These are phyloP conservation scores for Psilocybe cubensis DNA, from an alignment of 768 basidiomycete genomes.

Conservation along the genomic window DNA sequence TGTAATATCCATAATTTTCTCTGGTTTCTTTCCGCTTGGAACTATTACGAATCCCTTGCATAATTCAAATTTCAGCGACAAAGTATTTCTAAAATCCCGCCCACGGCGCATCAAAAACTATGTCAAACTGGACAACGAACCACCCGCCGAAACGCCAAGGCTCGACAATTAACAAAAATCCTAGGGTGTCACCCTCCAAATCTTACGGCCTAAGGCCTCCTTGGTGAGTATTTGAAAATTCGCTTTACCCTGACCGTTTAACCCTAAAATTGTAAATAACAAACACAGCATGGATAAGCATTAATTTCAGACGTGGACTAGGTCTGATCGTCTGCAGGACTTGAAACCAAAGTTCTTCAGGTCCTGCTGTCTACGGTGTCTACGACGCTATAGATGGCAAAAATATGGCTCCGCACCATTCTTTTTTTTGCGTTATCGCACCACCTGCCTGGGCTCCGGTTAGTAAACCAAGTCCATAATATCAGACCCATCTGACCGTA, in stretches of 20 bases:
- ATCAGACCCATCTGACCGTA: too few species aligned
- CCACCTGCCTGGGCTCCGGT: too few species aligned
- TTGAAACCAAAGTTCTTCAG: not conserved
- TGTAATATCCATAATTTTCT: not conserved
- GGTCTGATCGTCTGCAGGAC: not conserved
- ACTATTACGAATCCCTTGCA: not conserved
- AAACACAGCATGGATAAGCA: not conserved
- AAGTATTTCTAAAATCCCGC: not conserved
- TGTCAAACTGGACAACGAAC: not conserved
- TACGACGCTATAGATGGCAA: too few species aligned
- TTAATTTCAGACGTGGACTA: too few species aligned
- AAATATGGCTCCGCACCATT: too few species aligned
- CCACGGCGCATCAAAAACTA: slow-evolving; percentile 12
- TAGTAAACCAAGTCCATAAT: too few species aligned
- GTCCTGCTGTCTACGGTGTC: not conserved
- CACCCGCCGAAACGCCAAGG: not conserved
- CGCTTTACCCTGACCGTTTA: not conserved
- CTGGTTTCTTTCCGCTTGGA: not conserved
- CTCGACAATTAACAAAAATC: not conserved
- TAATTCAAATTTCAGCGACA: not conserved
- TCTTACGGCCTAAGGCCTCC: not conserved
- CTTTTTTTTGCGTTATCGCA: too few species aligned
- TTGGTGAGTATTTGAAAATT: not conserved
- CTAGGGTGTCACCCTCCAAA: not conserved
- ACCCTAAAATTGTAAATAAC: not conserved